These are phyloP conservation scores for Mariannaea sp. DNA, from an alignment of 2,329 filamentous ascomycete species.

Conservation along the genomic window DNA sequence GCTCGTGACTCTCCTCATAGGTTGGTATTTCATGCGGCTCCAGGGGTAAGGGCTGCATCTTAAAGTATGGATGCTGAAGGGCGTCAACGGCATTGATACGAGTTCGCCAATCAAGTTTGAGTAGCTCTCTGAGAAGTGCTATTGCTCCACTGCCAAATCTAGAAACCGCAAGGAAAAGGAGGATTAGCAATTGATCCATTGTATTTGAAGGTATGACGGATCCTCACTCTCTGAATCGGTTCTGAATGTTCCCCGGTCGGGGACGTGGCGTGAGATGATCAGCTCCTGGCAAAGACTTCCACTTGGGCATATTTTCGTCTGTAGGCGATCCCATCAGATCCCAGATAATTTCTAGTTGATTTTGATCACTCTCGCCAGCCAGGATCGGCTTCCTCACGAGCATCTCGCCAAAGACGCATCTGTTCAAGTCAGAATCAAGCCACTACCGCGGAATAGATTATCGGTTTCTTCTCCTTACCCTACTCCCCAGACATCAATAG, in stretches of 20 bases:
- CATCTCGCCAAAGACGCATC: constrained; percentile 99
- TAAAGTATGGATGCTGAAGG: constrained; percentile 90
- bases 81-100: constrained; percentile 95
- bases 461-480: constrained; percentile 62
- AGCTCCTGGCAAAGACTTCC: constrained; percentile 79
- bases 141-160: constrained; percentile 74
- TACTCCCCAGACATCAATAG: constrained; percentile 98
- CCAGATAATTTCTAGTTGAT: constrained; percentile 94
- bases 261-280: constrained; percentile 71
- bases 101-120: constrained; percentile 86
- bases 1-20: constrained; percentile 94
- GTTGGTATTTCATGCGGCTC: constrained; percentile 84
- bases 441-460: background rate
- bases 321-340: constrained; percentile 88
- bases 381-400: constrained; percentile 91
- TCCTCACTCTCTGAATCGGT: constrained; percentile 74
- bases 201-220: background rate
- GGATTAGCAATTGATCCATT: background rate
- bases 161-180: constrained; percentile 1
- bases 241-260: constrained; percentile 67
- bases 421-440: constrained; percentile 44
- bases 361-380: constrained; percentile 82
- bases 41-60: constrained; percentile 75
- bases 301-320: constrained; percentile 91
- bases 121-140: constrained; percentile 77